Conservation (phyloP, 768 basidiomycete species). For the Auricularia cornea region DNA sequence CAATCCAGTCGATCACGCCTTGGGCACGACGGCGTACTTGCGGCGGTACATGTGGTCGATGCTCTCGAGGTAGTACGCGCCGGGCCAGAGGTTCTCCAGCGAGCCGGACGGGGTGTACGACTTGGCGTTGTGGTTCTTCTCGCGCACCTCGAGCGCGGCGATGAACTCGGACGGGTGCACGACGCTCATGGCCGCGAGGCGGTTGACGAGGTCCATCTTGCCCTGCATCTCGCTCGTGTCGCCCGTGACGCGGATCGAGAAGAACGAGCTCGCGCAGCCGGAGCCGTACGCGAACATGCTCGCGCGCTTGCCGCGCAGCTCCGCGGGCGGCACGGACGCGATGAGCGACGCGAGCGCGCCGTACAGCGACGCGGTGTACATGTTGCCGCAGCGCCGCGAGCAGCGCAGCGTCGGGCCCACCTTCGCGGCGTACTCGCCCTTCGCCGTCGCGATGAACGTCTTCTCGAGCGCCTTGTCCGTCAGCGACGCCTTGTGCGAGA, state of each 20-base stretch:
- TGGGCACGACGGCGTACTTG: conserved; percentile 57
- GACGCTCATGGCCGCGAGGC: conserved; percentile 80
- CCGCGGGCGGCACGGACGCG: conserved; percentile 57
- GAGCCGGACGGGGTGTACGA: conserved; percentile 80
- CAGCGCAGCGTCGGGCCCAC: conserved; percentile 79
- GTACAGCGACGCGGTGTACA: conserved; percentile 96
- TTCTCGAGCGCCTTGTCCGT: conserved; percentile 96
- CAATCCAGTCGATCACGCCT: background rate
- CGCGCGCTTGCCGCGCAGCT: conserved; percentile 74
- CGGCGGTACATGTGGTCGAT: conserved; percentile 89
- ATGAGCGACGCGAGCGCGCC: conserved; percentile 88
- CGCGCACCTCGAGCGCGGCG: conserved; percentile 75
- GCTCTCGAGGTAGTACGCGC: conserved; percentile 84
- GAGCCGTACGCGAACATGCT: conserved; percentile 95
- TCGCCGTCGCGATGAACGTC: conserved; percentile 77
- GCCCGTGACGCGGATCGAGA: conserved; percentile 77
- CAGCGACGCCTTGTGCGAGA: conserved; percentile 64
- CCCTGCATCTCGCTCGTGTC: conserved; percentile 73
- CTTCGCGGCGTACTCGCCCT: conserved; percentile 62
- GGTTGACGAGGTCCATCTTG: conserved; percentile 72
- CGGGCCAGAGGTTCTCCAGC: conserved; percentile 89
- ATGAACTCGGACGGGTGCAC: conserved; percentile 90
- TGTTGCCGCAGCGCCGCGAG: conserved; percentile 91
- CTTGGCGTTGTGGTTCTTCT: conserved; percentile 90
- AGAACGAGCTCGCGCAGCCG: conserved; percentile 94